Percentiles rank a stretch among this genome's conserved stretches.
phyloP scores from a whole-genome alignment of 2,329 filamentous ascomycete genomes.

The Verticillium zaregamsianum region DNA sequence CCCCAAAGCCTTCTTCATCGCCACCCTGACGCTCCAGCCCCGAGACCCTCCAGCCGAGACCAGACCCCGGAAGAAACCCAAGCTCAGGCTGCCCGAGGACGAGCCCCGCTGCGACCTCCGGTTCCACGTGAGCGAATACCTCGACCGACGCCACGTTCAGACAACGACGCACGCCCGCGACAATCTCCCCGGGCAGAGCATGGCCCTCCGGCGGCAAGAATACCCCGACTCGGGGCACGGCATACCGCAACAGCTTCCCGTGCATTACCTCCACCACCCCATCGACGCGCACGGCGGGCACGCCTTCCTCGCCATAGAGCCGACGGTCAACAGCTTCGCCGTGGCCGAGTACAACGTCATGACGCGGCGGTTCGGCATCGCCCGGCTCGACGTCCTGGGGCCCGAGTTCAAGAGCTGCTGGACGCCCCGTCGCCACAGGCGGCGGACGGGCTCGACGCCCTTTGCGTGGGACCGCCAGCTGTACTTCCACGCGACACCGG shows the following conservation, averaged over 20 bases:
- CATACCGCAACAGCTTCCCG: neutral
- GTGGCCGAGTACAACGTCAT: neutral
- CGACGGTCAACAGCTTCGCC: neutral
- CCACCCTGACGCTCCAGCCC: neutral
- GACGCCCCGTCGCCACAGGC: too few species aligned
- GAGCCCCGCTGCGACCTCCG: neutral
- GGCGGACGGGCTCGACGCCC: too few species aligned
- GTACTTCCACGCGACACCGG: too few species aligned
- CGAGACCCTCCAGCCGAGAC: neutral
- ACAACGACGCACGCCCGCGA: neutral
- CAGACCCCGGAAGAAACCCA: too few species aligned
- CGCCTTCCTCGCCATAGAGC: neutral
- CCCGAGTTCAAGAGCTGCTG: too few species aligned
- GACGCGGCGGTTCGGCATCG: neutral
- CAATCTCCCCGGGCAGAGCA: neutral
- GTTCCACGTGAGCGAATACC: neutral
- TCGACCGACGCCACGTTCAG: neutral
- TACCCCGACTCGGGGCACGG: neutral
- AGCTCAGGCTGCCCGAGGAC: neutral
- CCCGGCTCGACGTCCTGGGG: neutral
- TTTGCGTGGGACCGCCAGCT: too few species aligned
- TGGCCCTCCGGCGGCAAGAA: fast-evolving
- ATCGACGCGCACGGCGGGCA: neutral
- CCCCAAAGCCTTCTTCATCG: neutral
- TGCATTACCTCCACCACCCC: neutral